Evolutionary conservation across 2,329 filamentous ascomycete genomes (phyloP).

Genomic region (Paecilomyces variotii): DNA sequence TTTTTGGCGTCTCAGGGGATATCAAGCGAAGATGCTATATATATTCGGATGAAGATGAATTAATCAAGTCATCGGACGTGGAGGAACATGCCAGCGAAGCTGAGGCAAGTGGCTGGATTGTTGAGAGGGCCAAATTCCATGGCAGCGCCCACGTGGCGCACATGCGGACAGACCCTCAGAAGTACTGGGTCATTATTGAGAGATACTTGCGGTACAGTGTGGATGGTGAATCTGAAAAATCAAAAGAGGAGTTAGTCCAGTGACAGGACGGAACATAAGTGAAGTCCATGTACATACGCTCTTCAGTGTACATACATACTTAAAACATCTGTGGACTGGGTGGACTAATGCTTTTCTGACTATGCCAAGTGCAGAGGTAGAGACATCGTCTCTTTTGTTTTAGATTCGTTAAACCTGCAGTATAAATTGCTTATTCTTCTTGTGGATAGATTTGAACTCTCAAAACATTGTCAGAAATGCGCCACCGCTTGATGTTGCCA

Average conservation of each 20-base stretch:
- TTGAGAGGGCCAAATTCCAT: conserved; percentile 28
- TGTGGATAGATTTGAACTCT: too few relatives aligned
- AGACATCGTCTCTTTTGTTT: too few relatives aligned
- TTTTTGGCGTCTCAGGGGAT: conserved; percentile 6
- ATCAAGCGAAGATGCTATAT: conserved; percentile 26
- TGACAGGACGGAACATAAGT: not conserved
- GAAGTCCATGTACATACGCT: not conserved
- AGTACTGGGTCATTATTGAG: conserved; percentile 32
- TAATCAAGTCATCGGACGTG: conserved; percentile 28
- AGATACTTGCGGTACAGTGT: conserved; percentile 5
- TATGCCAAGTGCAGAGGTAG: too few relatives aligned
- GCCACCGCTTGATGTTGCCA: not conserved
- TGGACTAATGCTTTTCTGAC: too few relatives aligned
- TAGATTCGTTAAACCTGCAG: too few relatives aligned
- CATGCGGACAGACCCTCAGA: conserved; percentile 28
- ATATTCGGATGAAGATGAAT: conserved; percentile 31
- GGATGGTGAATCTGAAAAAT: conserved; percentile 3
- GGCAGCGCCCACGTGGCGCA: conserved; percentile 32
- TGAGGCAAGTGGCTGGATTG: conserved; percentile 22
- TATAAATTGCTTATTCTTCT: too few relatives aligned
- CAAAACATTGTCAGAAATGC: not conserved
- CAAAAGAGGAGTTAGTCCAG: not conserved
- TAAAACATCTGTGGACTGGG: too few relatives aligned
- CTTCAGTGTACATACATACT: not conserved
- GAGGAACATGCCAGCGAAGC: conserved; percentile 29